Evolutionary conservation across 805 yeast species (phyloP).

Genomic region (Diddensiella transvaalensis): DNA sequence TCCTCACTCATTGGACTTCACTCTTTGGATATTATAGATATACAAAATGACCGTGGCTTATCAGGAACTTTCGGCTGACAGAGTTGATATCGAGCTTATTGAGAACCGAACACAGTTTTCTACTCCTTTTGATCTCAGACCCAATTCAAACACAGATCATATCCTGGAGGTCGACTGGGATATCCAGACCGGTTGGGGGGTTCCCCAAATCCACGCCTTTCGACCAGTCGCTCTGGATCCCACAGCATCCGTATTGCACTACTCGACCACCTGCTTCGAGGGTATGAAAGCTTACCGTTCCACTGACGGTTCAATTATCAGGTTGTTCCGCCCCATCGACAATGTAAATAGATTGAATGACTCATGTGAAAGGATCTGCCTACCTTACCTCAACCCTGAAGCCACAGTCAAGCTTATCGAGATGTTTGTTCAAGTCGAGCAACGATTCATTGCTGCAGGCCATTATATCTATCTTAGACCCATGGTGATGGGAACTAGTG

Average conservation of each 20-base stretch:
- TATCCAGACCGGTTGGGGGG: constrained; percentile 62
- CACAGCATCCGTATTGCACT: constrained; percentile 75
- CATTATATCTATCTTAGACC: constrained; percentile 46
- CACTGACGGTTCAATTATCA: constrained; percentile 20
- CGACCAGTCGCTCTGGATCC: constrained; percentile 69
- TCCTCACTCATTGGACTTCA: too few relatives aligned
- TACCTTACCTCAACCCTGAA: constrained; percentile 46
- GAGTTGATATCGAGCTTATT: constrained; percentile 11
- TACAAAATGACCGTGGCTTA: constrained; percentile 22
- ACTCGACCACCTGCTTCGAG: constrained; percentile 78
- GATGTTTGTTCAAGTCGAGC: constrained; percentile 41
- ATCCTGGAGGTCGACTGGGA: constrained; percentile 78
- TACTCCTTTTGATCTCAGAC: constrained; percentile 7
- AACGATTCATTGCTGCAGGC: constrained; percentile 45
- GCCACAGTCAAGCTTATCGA: constrained; percentile 44
- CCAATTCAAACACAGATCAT: constrained; percentile 44
- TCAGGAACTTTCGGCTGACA: constrained; percentile 17
- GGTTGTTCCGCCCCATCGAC: constrained; percentile 43
- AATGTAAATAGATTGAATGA: constrained; percentile 49
- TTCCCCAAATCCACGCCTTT: constrained; percentile 72
- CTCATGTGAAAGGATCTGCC: constrained; percentile 46
- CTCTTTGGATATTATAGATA: too few relatives aligned
- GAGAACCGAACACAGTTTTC: constrained; percentile 12
- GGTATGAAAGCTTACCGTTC: constrained; percentile 74
- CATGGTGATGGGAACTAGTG: constrained; percentile 47